Base-by-base conservation (phyloP, 805 yeast species). In the Metschnikowia corniflorae region DNA sequence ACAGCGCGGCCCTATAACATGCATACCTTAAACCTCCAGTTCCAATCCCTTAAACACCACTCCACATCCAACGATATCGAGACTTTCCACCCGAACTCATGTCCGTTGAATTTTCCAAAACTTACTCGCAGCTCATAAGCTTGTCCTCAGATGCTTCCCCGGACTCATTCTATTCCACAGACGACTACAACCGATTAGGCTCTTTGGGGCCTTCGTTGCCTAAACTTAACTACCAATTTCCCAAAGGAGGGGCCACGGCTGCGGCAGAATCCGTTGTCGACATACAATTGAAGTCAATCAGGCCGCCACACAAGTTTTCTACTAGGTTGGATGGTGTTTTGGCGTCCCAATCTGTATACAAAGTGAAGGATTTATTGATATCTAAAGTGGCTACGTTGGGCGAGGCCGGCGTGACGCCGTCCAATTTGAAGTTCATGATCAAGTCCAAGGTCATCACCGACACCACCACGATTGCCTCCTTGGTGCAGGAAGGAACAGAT, bases 401-500 rank as follows among this genome's bases (percentile, higher is more conserved):
- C 21, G 42, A 31, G 7, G 46, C 46, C 5, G 65, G 62, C 2
- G 56, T 63, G 16, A 49, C 53, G 9, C 58, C 72, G 1, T 50
- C 58, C 12, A 67, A 75, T 44, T 40, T 79, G 29, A 77, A 76
- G 50, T 56, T 80, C 14, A 58, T 80, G 48, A 49, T 77, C 29
- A 80, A 78, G 53, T 82, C 85, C 3, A 80, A 78, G 55, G 85
- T 80, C 7, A 58, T 78, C 15, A 74, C 71, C 25, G 85, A 80
- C 51, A 58, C 75, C 4, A 53, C 71, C 4, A 41, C 64, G 4
- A 38, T 79, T 29, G 50, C 60, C 6, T 36, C 57, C 7, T 34
- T 60, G 24, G 36, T 51, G 42, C 26, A 32, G n/a, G 42, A 33
- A 3, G 46, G 33, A 16, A 32, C 39, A 10, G 47, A 35, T 6